phyloP scores from a whole-genome alignment of 306 rosid species.

The Cicer pinnatifidum region DNA sequence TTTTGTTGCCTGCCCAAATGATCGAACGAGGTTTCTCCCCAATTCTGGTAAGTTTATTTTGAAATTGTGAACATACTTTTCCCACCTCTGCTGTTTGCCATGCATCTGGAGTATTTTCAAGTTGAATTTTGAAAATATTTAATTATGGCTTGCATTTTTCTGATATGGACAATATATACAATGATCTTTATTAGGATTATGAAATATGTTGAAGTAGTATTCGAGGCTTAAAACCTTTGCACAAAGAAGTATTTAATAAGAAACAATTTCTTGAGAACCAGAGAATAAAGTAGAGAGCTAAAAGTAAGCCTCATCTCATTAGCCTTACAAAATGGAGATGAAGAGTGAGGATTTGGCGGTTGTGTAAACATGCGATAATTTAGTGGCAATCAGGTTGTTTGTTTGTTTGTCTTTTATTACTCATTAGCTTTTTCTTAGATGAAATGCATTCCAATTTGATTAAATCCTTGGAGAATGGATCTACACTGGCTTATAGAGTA shows the following conservation, averaged over 20 bases:
- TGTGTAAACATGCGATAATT: neutral
- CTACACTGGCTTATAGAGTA: slow-evolving; percentile 34
- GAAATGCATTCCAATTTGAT: slow-evolving; percentile 20
- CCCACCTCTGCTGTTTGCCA: neutral
- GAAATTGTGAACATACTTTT: slow-evolving; percentile 18
- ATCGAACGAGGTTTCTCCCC: slow-evolving; percentile 78
- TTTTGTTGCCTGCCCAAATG: slow-evolving; percentile 84
- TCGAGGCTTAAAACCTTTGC: slow-evolving; percentile 11
- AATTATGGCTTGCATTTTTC: slow-evolving; percentile 15
- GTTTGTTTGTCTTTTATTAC: slow-evolving; percentile 28
- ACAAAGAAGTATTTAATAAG: neutral
- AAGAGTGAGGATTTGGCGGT: slow-evolving; percentile 9
- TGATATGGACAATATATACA: neutral
- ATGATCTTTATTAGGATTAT: slow-evolving; percentile 14
- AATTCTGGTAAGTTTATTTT: slow-evolving; percentile 71
- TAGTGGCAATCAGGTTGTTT: slow-evolving; percentile 3
- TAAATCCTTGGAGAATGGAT: slow-evolving; percentile 37
- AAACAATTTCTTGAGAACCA: slow-evolving; percentile 2
- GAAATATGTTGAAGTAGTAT: slow-evolving; percentile 3
- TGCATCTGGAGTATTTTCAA: slow-evolving; percentile 26
- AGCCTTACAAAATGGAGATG: neutral
- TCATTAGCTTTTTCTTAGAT: neutral
- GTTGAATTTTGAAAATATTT: slow-evolving; percentile 16
- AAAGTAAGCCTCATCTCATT: neutral
- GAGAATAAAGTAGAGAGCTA: slow-evolving; percentile 5